phyloP scores from a whole-genome alignment of 2,329 filamentous ascomycete genomes.

The Epichloe baconii region DNA sequence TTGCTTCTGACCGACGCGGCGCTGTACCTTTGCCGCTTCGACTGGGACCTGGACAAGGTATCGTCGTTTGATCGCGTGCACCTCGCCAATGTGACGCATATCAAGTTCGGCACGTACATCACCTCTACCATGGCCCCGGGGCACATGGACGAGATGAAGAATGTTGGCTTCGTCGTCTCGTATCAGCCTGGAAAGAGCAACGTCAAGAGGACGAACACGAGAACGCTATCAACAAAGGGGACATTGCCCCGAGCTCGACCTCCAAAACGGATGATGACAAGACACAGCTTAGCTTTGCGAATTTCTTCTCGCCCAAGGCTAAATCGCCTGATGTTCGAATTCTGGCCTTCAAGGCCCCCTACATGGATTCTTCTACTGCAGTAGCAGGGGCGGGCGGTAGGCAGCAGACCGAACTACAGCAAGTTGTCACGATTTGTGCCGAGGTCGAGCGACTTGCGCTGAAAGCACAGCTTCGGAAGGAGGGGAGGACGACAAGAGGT shows the following conservation, averaged over 20 bases:
- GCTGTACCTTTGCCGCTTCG: constrained; percentile 79
- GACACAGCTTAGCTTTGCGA: constrained; percentile 24
- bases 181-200: constrained; percentile 63
- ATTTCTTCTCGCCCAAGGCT: constrained; percentile 27
- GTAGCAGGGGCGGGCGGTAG: constrained; percentile 35
- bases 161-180: constrained; percentile 70
- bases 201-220: constrained; percentile 69
- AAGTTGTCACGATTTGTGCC: constrained; percentile 52
- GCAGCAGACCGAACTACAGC: constrained; percentile 39
- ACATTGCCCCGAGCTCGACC: constrained; percentile 15
- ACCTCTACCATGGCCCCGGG: constrained; percentile 70
- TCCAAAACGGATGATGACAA: constrained; percentile 11
- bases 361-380: constrained; percentile 38
- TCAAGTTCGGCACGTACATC: constrained; percentile 78
- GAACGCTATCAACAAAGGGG: constrained; percentile 52
- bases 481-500: constrained; percentile 28
- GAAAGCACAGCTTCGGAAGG: constrained; percentile 28
- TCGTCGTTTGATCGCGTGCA: constrained; percentile 80
- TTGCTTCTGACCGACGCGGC: constrained; percentile 75
- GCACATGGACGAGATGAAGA: constrained; percentile 65
- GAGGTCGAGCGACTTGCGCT: constrained; percentile 62
- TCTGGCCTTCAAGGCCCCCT: constrained; percentile 43
- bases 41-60: constrained; percentile 93
- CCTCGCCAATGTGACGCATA: constrained; percentile 55
- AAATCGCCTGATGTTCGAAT: constrained; percentile 23